Evolutionary conservation across 164 flowering plant genomes (phyloP).

Genomic region (Houttuynia cordata): DNA sequence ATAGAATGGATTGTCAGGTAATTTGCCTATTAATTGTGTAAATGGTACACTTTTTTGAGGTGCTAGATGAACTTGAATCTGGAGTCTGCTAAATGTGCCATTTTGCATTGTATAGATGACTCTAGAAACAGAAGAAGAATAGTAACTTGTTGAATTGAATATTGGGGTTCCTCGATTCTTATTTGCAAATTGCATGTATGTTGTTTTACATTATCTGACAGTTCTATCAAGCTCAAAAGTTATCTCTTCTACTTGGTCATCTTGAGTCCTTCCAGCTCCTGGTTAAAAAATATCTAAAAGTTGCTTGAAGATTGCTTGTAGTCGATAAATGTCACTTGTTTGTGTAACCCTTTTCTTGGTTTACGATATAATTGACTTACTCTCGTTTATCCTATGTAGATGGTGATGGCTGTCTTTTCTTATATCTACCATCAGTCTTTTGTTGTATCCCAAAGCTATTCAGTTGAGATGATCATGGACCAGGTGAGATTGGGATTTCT

Average conservation of each 20-base stretch:
- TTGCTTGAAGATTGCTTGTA: not conserved
- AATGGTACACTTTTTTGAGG: not conserved
- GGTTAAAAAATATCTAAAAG: not conserved
- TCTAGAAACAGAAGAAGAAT: no score
- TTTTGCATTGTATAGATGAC: not conserved
- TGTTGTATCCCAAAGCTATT: slow-evolving; percentile 43
- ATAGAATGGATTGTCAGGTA: slow-evolving; percentile 91
- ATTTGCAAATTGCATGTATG: no score
- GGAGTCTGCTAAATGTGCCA: not conserved
- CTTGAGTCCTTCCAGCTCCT: not conserved
- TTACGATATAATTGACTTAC: not conserved
- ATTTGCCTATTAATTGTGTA: not conserved
- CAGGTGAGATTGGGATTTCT: slow-evolving; percentile 36
- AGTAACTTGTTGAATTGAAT: no score
- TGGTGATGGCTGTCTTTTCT: slow-evolving; percentile 98
- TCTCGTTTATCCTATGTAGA: slow-evolving; percentile 28
- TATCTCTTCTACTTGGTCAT: not conserved
- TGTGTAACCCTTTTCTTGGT: not conserved
- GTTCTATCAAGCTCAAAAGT: no score
- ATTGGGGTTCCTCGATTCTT: no score
- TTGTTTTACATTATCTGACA: no score
- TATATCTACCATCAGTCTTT: slow-evolving; percentile 93
- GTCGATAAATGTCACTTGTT: not conserved
- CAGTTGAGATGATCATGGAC: slow-evolving; percentile 66
- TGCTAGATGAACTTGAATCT: not conserved